Evolutionary conservation across 1,284 basidiomycete species (phyloP).

Genomic region (Heterobasidion irregulare): DNA sequence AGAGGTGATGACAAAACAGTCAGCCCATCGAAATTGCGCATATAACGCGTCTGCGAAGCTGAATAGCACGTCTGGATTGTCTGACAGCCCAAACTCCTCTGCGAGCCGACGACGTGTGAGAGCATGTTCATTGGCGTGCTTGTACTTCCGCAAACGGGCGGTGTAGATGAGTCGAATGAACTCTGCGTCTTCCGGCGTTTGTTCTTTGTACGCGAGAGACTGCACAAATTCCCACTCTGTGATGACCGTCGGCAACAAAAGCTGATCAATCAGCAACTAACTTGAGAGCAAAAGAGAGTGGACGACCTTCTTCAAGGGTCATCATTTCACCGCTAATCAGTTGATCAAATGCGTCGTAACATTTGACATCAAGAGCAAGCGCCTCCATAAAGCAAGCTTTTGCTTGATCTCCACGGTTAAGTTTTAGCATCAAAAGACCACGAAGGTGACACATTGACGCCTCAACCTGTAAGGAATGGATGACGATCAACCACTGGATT

Average conservation of each 20-base stretch:
- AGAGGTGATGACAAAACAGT: slow-evolving; percentile 86
- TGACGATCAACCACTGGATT: slow-evolving; percentile 1
- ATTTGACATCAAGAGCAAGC: slow-evolving; percentile 90
- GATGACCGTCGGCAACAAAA: slow-evolving; percentile 3
- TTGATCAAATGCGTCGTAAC: slow-evolving; percentile 93
- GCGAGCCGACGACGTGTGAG: slow-evolving; percentile 60
- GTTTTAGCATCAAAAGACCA: slow-evolving; percentile 88
- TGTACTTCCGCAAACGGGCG: slow-evolving; percentile 84
- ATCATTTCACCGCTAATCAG: slow-evolving; percentile 92
- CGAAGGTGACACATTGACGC: slow-evolving; percentile 94
- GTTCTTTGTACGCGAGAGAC: slow-evolving; percentile 73
- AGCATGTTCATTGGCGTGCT: slow-evolving; percentile 76
- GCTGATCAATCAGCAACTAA: not conserved
- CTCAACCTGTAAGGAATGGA: slow-evolving; percentile 55
- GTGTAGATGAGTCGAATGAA: slow-evolving; percentile 92
- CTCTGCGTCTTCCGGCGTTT: slow-evolving; percentile 80
- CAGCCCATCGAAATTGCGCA: slow-evolving; percentile 83
- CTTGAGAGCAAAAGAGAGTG: not conserved
- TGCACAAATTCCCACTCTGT: slow-evolving; percentile 96
- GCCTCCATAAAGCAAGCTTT: slow-evolving; percentile 95
- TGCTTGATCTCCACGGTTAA: slow-evolving; percentile 84
- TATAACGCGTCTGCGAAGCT: slow-evolving; percentile 91
- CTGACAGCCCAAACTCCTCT: slow-evolving; percentile 1
- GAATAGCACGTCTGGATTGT: slow-evolving; percentile 49
- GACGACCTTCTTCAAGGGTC: slow-evolving; percentile 80